Percentiles rank a stretch among this genome's conserved stretches.
phyloP scores from a whole-genome alignment of 768 basidiomycete genomes.

The Suillus discolor region DNA sequence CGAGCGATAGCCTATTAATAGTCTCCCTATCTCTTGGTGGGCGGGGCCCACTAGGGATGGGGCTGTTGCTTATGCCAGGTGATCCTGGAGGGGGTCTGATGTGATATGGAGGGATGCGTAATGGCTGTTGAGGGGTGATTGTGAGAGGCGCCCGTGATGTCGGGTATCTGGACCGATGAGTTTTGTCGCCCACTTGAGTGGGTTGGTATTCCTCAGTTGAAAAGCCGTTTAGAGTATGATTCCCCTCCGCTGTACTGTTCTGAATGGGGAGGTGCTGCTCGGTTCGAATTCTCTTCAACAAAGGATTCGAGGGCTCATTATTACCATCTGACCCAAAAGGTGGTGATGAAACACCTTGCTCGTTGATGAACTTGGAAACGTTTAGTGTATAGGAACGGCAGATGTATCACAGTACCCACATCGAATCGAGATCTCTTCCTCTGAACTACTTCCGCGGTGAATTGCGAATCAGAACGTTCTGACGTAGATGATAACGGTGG shows the following conservation, averaged over 20 bases:
- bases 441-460: neutral
- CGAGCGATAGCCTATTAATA: slow-evolving; percentile 21
- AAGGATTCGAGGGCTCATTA: neutral
- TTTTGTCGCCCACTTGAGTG: neutral
- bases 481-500: neutral
- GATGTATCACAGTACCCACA: neutral
- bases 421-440: slow-evolving; percentile 1
- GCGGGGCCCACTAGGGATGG: neutral
- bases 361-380: neutral
- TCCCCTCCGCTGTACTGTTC: neutral
- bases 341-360: neutral
- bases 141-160: neutral
- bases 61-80: neutral
- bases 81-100: neutral
- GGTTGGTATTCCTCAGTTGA: neutral
- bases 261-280: neutral
- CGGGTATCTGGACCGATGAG: neutral
- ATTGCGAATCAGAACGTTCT: neutral
- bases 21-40: slow-evolving; percentile 7
- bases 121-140: neutral
- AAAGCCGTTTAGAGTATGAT: neutral
- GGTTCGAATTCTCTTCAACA: slow-evolving; percentile 3
- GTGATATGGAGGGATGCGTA: neutral
- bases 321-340: neutral
- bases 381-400: neutral